Conservation (phyloP, 2,329 filamentous ascomycete species). For the Claviceps sp. region DNA sequence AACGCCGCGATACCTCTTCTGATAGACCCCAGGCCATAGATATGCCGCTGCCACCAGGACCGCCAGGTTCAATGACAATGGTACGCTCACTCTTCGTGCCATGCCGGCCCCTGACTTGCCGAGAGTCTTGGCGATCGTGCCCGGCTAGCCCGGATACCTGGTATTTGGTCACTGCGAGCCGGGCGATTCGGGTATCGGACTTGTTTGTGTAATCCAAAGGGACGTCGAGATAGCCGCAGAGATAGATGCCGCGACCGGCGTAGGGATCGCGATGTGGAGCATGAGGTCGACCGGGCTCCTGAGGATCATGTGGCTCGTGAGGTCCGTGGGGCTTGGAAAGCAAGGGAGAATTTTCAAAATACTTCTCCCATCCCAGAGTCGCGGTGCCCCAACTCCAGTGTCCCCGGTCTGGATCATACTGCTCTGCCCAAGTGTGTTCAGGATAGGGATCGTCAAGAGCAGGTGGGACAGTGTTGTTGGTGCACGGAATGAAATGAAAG, state of each 20-base stretch:
- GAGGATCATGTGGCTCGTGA: too few relatives aligned
- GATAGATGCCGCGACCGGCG: conserved; percentile 28
- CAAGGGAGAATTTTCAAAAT: not conserved
- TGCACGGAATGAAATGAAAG: conserved; percentile 35
- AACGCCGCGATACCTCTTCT: conserved; percentile 23
- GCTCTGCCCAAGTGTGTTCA: conserved; percentile 23
- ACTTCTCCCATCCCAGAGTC: not conserved
- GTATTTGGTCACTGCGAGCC: conserved; percentile 35
- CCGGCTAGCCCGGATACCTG: conserved; percentile 31
- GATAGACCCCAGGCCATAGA: conserved; percentile 24
- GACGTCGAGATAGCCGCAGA: conserved; percentile 35
- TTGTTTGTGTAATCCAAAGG: conserved; percentile 34
- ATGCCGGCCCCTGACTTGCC: not conserved
- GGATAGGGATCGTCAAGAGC: conserved; percentile 25
- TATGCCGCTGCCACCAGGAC: conserved; percentile 35
- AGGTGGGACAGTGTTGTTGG: conserved; percentile 25
- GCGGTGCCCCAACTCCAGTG: conserved; percentile 33
- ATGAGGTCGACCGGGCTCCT: too few relatives aligned
- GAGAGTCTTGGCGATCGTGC: conserved; percentile 6
- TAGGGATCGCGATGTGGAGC: conserved; percentile 17
- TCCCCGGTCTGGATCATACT: conserved; percentile 29
- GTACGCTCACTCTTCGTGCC: conserved; percentile 31
- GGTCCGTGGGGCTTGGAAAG: not conserved
- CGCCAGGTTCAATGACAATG: conserved; percentile 36
- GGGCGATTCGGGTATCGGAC: conserved; percentile 28